Evolutionary conservation across 2,329 filamentous ascomycete genomes (phyloP).

Genomic region (Aspergillus aculeatinus): DNA sequence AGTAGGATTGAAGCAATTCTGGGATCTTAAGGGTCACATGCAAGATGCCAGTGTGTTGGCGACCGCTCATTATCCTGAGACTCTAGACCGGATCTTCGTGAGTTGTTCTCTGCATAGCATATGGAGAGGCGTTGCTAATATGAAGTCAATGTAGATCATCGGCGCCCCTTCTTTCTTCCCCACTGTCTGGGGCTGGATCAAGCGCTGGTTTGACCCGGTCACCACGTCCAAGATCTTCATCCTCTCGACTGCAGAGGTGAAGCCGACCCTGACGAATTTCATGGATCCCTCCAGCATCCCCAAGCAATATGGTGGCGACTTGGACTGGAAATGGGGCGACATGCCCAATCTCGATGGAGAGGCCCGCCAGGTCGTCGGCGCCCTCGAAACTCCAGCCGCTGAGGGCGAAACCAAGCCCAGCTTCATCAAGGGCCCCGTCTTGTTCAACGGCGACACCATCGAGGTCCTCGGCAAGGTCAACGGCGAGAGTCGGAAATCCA

Average conservation of each 20-base stretch:
- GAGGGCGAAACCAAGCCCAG: slow-evolving; percentile 27
- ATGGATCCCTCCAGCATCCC: slow-evolving; percentile 83
- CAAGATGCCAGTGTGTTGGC: slow-evolving; percentile 85
- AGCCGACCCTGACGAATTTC: slow-evolving; percentile 73
- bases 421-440: slow-evolving; percentile 37
- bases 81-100: slow-evolving; percentile 76
- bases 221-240: slow-evolving; percentile 97
- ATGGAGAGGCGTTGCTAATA: neutral
- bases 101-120: slow-evolving; percentile 20
- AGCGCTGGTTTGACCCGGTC: slow-evolving; percentile 91
- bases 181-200: slow-evolving; percentile 89
- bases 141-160: slow-evolving; percentile 62
- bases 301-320: slow-evolving; percentile 81
- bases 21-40: slow-evolving; percentile 93
- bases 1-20: slow-evolving; percentile 89
- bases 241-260: slow-evolving; percentile 69
- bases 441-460: slow-evolving; percentile 35
- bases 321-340: slow-evolving; percentile 79
- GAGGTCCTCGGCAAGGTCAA: slow-evolving; percentile 36
- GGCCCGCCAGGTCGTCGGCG: slow-evolving; percentile 34
- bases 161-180: slow-evolving; percentile 88
- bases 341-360: slow-evolving; percentile 67
- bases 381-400: slow-evolving; percentile 28
- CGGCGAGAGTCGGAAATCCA: slow-evolving; percentile 31
- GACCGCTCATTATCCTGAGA: slow-evolving; percentile 93